Evolutionary conservation across 2,329 filamentous ascomycete genomes (phyloP), one percentile per base, ranked within the genome.

Genomic region (Microdochium paspali): DNA sequence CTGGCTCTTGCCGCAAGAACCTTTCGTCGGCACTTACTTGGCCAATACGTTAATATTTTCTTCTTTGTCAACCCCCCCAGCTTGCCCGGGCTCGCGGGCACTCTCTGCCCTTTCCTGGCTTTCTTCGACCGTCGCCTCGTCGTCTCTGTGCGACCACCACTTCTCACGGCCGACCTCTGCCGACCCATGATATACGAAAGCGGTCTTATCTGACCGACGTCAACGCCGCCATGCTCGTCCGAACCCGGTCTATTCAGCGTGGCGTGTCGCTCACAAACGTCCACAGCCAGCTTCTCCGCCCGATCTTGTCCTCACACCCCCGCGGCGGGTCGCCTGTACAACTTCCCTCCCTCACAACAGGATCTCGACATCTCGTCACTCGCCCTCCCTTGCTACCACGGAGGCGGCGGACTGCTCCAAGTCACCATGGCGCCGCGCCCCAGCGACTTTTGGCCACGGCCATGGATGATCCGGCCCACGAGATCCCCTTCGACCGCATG

Each of bases 361-460:
- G 43, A 24, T 51, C 48, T 39, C 54, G 55, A 49, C 53, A 51
- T 24, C 45, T 62, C 24, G 55, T 56, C 20, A 57, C 60, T 9
- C 53, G 48, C 47, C 49, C 54, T 47, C 51, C 54, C 24, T 45
- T 53, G 26, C 44, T 53, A 28, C 53, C 55, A 47, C 58, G 54
- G 55, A 55, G 52, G 39, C 54, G 53, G 48, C 59, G 53, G 48
- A 49, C 45, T 21, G 47, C 46, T 25, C 52, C 51, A 32, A 31
- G 46, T 26, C 25, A 40, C 35, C 45, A 48, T 47, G 50, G 44
- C 18, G 23, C 50, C 20, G 31, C 42, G 10, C 44, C 53, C 12
- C 54, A 56, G 23, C 56, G 61, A 44, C 51, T 54, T 24, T 46
- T 64, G 21, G 61, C 61, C 21, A 64, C 61, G 1, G 58, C 59